These are phyloP conservation scores for Collybia nuda DNA, from an alignment of 768 basidiomycete genomes.

Conservation along the genomic window DNA sequence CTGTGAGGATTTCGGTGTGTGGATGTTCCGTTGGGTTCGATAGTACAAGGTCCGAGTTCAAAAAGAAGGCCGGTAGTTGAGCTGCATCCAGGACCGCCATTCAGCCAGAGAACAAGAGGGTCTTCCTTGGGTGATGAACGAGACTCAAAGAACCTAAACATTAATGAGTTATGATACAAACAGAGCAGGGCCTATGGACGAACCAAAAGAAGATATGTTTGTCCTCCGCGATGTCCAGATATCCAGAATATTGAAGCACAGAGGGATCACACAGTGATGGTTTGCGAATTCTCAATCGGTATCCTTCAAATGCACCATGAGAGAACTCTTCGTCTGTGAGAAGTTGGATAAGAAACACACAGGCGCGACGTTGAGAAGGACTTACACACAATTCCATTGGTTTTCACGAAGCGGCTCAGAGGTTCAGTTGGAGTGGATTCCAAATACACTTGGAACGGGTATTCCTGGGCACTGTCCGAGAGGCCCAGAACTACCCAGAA, in stretches of 20 bases:
- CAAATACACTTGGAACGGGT: too few relatives aligned
- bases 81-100: constrained; percentile 74
- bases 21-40: constrained; percentile 67
- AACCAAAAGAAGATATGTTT: constrained; percentile 91
- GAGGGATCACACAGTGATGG: constrained; percentile 75
- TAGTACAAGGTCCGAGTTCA: constrained; percentile 86
- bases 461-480: too few relatives aligned
- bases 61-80: constrained; percentile 85
- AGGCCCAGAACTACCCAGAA: too few relatives aligned
- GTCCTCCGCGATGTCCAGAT: constrained; percentile 76
- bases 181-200: constrained; percentile 12
- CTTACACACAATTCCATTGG: too few relatives aligned
- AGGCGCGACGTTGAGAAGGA: too few relatives aligned
- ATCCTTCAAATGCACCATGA: constrained; percentile 45
- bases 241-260: constrained; percentile 81
- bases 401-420: too few relatives aligned
- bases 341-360: too few relatives aligned
- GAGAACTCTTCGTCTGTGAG: constrained; percentile 66
- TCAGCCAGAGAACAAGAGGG: constrained; percentile 88
- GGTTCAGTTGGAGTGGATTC: too few relatives aligned
- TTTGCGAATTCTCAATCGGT: constrained; percentile 62
- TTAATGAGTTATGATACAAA: neutral
- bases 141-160: constrained; percentile 85
- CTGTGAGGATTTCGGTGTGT: constrained; percentile 74
- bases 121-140: constrained; percentile 70